Base-by-base conservation (phyloP, 2,329 filamentous ascomycete genomes). In the Penicillium janthinellum region DNA sequence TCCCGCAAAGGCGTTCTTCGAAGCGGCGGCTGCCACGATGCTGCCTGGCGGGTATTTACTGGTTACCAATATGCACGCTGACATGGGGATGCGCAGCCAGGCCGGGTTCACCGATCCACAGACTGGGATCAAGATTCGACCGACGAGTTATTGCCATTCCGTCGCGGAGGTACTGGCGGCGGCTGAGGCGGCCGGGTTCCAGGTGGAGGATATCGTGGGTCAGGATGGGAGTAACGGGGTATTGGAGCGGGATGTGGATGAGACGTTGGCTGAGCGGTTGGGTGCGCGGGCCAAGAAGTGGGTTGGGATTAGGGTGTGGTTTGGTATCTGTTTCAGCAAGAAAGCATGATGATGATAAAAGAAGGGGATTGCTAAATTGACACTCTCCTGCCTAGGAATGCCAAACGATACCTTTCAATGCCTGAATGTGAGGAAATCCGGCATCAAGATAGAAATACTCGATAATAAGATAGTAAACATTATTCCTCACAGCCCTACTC, bases 21-120 rank as follows among this genome's bases (percentile, higher is more conserved):
- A 64, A 2, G 79, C 81, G 0, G 78, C 81, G 0, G 66, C 76
- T 1, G 64, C 67, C 11, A 72, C 84, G 0, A 71, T 89, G 15
- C 66, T 64, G 2, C 74, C 76, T 0, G 79, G 79, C 0, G 86
- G 83, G 0, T 72, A 81, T 50, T 73, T 87, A 5, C 75, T 89
- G 10, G 67, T 89, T n/a, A 89, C 86, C 0, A 89, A 89, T 67
- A 90, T 90, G 87, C 87, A 90, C 70, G 73, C 80, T 1, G 83
- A 88, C 3, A 89, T 89, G 86, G 86, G 86, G 1, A 62, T 63
- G 14, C 77, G 81, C 15, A 83, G 82, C 28, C 85, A 87, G 67
- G 87, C 87, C 0, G 87, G 87, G 0, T 89, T 90, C 66, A 77
- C 85, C 12, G 84, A 86, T 68, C 71, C 71, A 6, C 73, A 72